phyloP scores from a whole-genome alignment of 1,284 basidiomycete genomes.

The Moniliophthora roreri region DNA sequence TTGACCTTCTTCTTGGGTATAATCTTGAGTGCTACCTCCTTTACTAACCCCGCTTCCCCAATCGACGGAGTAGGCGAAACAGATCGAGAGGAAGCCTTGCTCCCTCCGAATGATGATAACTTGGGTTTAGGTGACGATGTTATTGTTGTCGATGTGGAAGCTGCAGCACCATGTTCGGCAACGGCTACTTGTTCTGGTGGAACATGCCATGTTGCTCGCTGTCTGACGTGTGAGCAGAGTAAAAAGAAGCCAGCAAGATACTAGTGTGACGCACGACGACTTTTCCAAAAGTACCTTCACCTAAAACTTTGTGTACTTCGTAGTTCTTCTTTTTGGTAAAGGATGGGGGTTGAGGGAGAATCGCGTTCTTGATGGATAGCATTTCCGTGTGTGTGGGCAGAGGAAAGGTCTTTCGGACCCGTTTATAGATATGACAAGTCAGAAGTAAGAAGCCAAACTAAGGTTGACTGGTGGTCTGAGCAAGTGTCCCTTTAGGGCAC shows the following conservation, averaged over 20 bases:
- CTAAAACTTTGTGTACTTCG: constrained; percentile 71
- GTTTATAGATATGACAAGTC: too few species aligned
- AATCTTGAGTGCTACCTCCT: constrained; percentile 86
- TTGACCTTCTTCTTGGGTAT: constrained; percentile 92
- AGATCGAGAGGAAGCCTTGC: constrained; percentile 17
- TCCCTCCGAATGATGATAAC: constrained; percentile 18
- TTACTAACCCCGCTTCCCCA: constrained; percentile 38
- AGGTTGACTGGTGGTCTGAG: too few species aligned
- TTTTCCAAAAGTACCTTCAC: constrained; percentile 84
- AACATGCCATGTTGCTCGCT: constrained; percentile 75
- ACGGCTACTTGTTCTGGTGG: constrained; percentile 57
- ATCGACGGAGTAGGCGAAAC: constrained; percentile 16
- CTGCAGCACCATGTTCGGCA: constrained; percentile 56
- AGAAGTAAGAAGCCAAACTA: too few species aligned
- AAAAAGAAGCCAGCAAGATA: background rate
- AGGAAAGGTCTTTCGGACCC: too few species aligned
- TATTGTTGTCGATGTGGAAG: constrained; percentile 21
- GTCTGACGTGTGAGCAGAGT: background rate
- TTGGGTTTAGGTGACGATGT: background rate
- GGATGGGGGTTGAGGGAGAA: constrained; percentile 81
- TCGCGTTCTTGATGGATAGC: constrained; percentile 38
- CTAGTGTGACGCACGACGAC: constrained; percentile 63
- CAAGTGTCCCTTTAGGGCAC: too few species aligned
- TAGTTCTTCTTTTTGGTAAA: constrained; percentile 85
- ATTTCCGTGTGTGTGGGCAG: too few species aligned